Base-by-base conservation (phyloP, 441 rosid species). In the Breynia disticha region DNA sequence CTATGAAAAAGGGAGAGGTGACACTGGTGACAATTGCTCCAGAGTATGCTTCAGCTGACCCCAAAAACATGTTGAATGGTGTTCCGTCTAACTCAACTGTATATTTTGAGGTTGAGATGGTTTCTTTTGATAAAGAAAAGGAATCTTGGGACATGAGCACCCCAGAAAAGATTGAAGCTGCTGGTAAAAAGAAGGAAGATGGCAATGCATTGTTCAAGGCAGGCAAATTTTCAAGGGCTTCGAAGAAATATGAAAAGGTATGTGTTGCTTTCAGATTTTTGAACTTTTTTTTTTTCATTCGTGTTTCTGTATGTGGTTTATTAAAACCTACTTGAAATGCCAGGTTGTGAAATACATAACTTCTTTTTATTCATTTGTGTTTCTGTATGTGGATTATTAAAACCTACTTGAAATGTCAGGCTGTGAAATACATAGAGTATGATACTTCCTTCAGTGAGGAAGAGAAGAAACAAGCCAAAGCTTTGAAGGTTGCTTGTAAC, bases 61-160 rank as follows among this genome's bases (percentile, higher is more conserved):
- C 91, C 11, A 56, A 69, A 59, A 94, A 86, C 66, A 91, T 86
- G 49, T 50, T 87, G 67, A 88, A 84, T 60, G 73, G 74, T 13
- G 82, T 88, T 16, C 91, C 95, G 9, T 67, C 95, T 15, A 84
- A 82, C 68, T 82, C 91, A 14, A 78, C 86, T 5, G 59, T 88
- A 11, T 50, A 51, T 51, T 91, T 82, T 43, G 91, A 86, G 42
- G 54, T 83, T 69, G 90, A 87, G 63, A 57, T 80, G 62, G 82
- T 76, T 58, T 61, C 90, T 3, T 80, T 82, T 54, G 79, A 56
- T 37, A 87, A 84, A 84, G 90, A 84, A 16, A 87, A 72, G 69
- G 90, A 87, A 52, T 84, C 93, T 0, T 87, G 95, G 95, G 89
- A 87, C 71, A 76, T 87, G 87, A 82, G 68, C 73, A 82, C 87